phyloP scores from a whole-genome alignment of 1,139 yeast genomes.

The Komagataea norvegica region DNA sequence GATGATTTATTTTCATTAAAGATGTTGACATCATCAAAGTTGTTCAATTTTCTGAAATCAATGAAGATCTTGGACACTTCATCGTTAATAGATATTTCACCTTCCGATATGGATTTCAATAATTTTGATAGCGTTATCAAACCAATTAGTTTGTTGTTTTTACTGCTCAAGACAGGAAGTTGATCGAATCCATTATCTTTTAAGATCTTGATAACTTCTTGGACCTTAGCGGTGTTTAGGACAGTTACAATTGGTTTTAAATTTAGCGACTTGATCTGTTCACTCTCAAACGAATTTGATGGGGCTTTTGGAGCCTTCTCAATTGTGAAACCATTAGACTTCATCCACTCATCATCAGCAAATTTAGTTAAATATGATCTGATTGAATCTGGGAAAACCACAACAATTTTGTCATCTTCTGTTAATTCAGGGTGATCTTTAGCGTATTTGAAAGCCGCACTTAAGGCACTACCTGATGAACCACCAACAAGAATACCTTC shows the following conservation, averaged over 20 bases:
- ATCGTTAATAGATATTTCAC: constrained; percentile 55
- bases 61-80: constrained; percentile 60
- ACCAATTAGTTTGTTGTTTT: constrained; percentile 59
- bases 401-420: constrained; percentile 73
- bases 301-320: constrained; percentile 39
- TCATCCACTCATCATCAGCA: constrained; percentile 92
- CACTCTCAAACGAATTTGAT: constrained; percentile 47
- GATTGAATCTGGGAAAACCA: constrained; percentile 82
- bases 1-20: constrained; percentile 59
- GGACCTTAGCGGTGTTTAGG: constrained; percentile 54
- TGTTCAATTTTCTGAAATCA: constrained; percentile 70
- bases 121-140: constrained; percentile 73
- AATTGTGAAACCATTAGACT: constrained; percentile 60
- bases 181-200: constrained; percentile 83
- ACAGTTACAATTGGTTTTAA: constrained; percentile 83
- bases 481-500: constrained; percentile 91
- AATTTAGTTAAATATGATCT: constrained; percentile 85
- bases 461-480: constrained; percentile 79
- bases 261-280: constrained; percentile 64
- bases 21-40: constrained; percentile 57
- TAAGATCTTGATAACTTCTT: constrained; percentile 64
- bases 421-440: constrained; percentile 54
- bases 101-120: constrained; percentile 62
- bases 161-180: constrained; percentile 58
- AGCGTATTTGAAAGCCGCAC: constrained; percentile 72